Evolutionary conservation across 768 basidiomycete species (phyloP).

Genomic region (Pulveroboletus ravenelii): DNA sequence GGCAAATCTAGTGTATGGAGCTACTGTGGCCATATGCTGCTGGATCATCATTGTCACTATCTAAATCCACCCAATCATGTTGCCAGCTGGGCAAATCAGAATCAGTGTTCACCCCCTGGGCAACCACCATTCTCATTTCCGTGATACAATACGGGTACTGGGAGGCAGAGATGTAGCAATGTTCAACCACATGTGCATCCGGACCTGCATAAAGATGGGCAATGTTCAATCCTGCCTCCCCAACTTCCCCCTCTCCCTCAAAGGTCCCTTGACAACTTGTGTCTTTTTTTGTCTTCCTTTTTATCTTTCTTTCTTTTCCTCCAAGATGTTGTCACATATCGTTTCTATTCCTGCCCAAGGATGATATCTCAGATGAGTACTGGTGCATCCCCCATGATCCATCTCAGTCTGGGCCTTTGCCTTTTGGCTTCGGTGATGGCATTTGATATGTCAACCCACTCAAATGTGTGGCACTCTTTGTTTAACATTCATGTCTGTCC

Average conservation of each 20-base stretch:
- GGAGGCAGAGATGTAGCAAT: conserved; percentile 9
- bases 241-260: neutral
- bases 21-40: neutral
- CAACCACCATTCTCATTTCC: neutral
- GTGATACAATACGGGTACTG: conserved; percentile 2
- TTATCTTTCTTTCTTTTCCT: neutral
- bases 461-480: conserved; percentile 17
- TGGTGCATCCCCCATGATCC: conserved; percentile 4
- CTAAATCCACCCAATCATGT: neutral
- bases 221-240: too few species aligned
- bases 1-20: neutral
- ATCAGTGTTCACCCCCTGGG: neutral
- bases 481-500: too few species aligned
- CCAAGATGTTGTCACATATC: neutral
- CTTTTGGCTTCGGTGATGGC: conserved; percentile 14
- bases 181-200: conserved; percentile 11
- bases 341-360: neutral
- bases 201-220: conserved; percentile 12
- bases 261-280: neutral
- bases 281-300: too few species aligned
- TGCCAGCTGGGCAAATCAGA: conserved; percentile 17
- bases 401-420: conserved; percentile 11
- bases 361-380: conserved; percentile 7
- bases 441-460: conserved; percentile 22
- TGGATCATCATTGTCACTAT: neutral